phyloP scores from a whole-genome alignment of 352 stramenopile genomes.

The Globisporangium nagaii region DNA sequence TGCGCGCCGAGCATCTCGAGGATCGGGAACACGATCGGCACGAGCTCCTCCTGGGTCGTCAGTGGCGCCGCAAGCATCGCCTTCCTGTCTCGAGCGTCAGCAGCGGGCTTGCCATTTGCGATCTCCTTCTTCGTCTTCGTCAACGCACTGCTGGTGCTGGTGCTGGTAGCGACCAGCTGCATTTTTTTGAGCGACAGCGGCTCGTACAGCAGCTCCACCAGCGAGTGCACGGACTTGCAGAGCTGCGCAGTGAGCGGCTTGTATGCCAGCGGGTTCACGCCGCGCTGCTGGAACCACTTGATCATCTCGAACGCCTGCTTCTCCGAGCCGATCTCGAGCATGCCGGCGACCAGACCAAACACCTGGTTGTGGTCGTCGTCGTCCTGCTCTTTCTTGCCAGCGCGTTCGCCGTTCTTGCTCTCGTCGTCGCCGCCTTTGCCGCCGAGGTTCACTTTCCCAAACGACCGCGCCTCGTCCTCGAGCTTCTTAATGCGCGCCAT shows the following conservation, averaged over 20 bases:
- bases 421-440: constrained; percentile 27
- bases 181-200: constrained; percentile 52
- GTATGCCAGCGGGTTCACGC: constrained; percentile 64
- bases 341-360: constrained; percentile 73
- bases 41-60: constrained; percentile 32
- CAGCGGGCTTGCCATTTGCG: too few relatives aligned
- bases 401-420: constrained; percentile 19
- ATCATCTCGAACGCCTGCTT: constrained; percentile 76
- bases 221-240: constrained; percentile 58
- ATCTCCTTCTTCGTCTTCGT: not conserved
- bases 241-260: constrained; percentile 57
- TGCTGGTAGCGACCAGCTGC: constrained; percentile 19
- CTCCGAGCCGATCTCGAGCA: constrained; percentile 68
- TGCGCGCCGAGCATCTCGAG: constrained; percentile 61
- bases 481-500: constrained; percentile 36
- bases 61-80: constrained; percentile 31
- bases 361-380: constrained; percentile 66
- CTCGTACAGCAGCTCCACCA: constrained; percentile 51
- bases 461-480: constrained; percentile 50
- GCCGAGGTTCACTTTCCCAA: constrained; percentile 74
- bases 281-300: constrained; percentile 60
- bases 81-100: not conserved
- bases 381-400: constrained; percentile 3
- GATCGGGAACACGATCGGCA: constrained; percentile 47
- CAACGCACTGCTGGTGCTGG: not conserved